A percentile compares a stretch with the other conserved stretches of the same genome.
These are phyloP conservation scores for Podosphaera fusca DNA, from an alignment of 2,329 filamentous ascomycete species.

Conservation along the genomic window DNA sequence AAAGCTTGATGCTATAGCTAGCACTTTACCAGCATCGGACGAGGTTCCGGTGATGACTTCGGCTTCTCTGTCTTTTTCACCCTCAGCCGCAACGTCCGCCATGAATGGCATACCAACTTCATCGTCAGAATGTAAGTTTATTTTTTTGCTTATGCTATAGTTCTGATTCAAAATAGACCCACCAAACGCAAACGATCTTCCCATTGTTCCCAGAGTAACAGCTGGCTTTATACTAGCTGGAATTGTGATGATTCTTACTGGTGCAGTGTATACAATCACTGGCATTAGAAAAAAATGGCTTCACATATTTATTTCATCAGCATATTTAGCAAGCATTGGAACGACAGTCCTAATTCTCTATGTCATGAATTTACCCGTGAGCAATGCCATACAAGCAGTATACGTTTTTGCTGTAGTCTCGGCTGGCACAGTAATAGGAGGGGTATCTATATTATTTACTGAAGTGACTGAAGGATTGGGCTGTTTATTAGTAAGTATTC, in stretches of 20 bases:
- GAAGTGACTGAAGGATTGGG: slow-evolving; percentile 65
- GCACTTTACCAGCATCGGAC: no score
- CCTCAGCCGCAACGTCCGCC: no score
- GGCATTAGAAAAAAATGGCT: slow-evolving; percentile 66
- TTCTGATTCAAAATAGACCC: not conserved
- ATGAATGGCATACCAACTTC: no score
- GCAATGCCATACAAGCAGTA: slow-evolving; percentile 55
- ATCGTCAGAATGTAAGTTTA: no score
- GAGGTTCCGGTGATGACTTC: no score
- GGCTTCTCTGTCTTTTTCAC: no score
- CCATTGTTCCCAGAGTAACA: slow-evolving; percentile 51
- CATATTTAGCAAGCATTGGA: slow-evolving; percentile 47
- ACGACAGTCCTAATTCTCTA: slow-evolving; percentile 71
- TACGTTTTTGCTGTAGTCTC: slow-evolving; percentile 61
- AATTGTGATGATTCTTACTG: slow-evolving; percentile 49
- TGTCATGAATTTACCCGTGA: slow-evolving; percentile 61
- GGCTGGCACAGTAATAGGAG: slow-evolving; percentile 53
- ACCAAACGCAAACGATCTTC: slow-evolving; percentile 24
- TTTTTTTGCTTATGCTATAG: no score
- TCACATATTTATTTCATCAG: slow-evolving; percentile 60
- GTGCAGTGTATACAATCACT: slow-evolving; percentile 47
- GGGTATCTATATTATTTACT: slow-evolving; percentile 50
- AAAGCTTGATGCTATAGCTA: no score
- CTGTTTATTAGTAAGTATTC: slow-evolving; percentile 18
- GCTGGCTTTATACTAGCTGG: slow-evolving; percentile 64